Conservation (phyloP, 108 stramenopile genomes). For the Parietichytrium sp. region DNA sequence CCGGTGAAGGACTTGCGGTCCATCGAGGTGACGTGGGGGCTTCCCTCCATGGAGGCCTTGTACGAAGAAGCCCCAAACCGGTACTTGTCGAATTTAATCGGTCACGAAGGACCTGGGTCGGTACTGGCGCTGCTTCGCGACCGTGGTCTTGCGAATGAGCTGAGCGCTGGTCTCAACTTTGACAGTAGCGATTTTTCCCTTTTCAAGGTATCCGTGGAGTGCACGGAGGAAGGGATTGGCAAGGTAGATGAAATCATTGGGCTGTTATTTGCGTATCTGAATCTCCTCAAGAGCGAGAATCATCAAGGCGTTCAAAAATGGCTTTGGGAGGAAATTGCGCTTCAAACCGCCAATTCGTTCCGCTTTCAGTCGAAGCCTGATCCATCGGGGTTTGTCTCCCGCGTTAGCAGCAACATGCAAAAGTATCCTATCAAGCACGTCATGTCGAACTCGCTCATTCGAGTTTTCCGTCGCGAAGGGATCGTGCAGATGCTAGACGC, state of each 20-base stretch:
- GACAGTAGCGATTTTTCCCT: constrained; percentile 71
- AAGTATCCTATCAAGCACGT: constrained; percentile 3
- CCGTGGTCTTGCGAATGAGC: constrained; percentile 68
- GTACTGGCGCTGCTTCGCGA: constrained; percentile 75
- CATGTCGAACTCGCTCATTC: constrained; percentile 5
- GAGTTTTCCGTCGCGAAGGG: neutral
- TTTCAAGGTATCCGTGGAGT: constrained; percentile 66
- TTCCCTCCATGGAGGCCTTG: constrained; percentile 63
- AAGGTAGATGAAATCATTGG: constrained; percentile 38
- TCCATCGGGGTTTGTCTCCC: neutral
- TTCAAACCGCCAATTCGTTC: neutral
- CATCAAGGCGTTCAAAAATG: neutral
- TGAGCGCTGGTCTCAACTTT: constrained; percentile 75
- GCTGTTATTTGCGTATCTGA: constrained; percentile 44
- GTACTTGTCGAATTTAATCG: constrained; percentile 84
- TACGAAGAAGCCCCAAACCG: constrained; percentile 70
- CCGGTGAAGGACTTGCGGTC: constrained; percentile 80
- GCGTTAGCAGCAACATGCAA: constrained; percentile 16
- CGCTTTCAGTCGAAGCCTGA: neutral
- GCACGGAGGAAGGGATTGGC: constrained; percentile 64
- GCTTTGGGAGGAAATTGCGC: constrained; percentile 36
- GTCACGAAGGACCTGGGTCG: constrained; percentile 90
- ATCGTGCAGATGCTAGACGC: neutral
- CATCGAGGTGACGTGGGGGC: constrained; percentile 80
- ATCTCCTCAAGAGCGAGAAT: neutral